phyloP scores from a whole-genome alignment of 257 asterid genomes.

The Nyctanthes arbortristis region DNA sequence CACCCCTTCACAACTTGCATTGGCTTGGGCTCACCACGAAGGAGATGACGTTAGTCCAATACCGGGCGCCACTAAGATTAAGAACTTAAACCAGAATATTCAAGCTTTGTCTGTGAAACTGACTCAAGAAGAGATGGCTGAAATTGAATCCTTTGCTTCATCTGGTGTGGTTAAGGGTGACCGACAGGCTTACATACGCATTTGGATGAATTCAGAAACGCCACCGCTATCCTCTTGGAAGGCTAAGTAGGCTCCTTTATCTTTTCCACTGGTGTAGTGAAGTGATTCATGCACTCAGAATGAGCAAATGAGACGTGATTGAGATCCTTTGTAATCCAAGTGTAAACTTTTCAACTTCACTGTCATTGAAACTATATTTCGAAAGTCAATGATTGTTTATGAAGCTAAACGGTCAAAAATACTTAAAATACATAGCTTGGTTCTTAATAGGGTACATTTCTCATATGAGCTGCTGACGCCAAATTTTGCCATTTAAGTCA shows the following conservation, averaged over 20 bases:
- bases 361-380: too few species aligned
- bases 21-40: conserved; percentile 44
- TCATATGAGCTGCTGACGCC: too few species aligned
- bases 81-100: conserved; percentile 36
- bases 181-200: conserved; percentile 23
- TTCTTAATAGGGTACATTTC: too few species aligned
- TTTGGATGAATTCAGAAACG: conserved; percentile 32
- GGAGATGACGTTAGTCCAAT: conserved; percentile 40
- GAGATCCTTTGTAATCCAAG: too few species aligned
- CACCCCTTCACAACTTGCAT: conserved; percentile 39
- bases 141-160: conserved; percentile 35
- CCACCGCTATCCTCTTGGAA: conserved; percentile 39
- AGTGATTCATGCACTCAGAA: neutral
- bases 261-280: neutral
- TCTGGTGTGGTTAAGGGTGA: conserved; percentile 32
- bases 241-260: conserved; percentile 2
- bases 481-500: too few species aligned
- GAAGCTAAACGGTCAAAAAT: too few species aligned
- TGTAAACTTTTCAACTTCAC: too few species aligned
- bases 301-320: neutral
- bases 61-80: conserved; percentile 41
- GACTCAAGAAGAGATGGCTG: conserved; percentile 31
- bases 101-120: conserved; percentile 33
- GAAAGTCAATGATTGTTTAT: too few species aligned
- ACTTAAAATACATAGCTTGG: too few species aligned